These are phyloP conservation scores for Kodamaea sp. DNA, from an alignment of 1,139 yeast species.

Conservation along the genomic window DNA sequence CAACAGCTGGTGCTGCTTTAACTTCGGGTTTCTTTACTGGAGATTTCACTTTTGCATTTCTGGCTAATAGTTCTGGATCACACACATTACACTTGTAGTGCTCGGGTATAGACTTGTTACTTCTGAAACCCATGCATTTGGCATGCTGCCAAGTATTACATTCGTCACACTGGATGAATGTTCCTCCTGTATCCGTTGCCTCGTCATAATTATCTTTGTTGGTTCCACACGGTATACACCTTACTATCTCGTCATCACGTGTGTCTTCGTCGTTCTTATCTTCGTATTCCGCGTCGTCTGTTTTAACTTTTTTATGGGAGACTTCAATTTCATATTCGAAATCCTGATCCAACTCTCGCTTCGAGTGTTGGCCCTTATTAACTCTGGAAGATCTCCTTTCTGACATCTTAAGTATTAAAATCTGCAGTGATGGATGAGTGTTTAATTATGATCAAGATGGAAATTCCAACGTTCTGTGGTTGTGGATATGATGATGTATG, in stretches of 20 bases:
- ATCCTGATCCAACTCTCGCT: slow-evolving; percentile 28
- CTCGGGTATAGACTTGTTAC: slow-evolving; percentile 29
- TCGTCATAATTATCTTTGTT: slow-evolving; percentile 64
- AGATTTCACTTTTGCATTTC: slow-evolving; percentile 3
- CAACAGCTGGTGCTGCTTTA: slow-evolving; percentile 1
- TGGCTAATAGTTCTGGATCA: slow-evolving; percentile 7
- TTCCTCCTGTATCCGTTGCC: slow-evolving; percentile 58
- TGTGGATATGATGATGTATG: too few relatives aligned
- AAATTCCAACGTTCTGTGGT: too few relatives aligned
- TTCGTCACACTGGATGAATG: slow-evolving; percentile 77
- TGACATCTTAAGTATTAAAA: too few relatives aligned
- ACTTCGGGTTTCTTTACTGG: slow-evolving; percentile 1
- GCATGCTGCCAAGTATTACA: slow-evolving; percentile 89
- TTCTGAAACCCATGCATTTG: slow-evolving; percentile 60
- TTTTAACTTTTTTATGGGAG: slow-evolving; percentile 1
- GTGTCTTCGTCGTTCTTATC: slow-evolving; percentile 3
- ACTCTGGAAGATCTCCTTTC: slow-evolving; percentile 39
- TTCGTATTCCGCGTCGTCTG: slow-evolving; percentile 5
- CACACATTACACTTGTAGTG: slow-evolving; percentile 37
- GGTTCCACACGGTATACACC: slow-evolving; percentile 66
- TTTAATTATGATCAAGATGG: too few relatives aligned
- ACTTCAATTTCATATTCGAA: slow-evolving; percentile 11
- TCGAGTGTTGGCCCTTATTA: slow-evolving; percentile 43
- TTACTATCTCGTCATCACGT: slow-evolving; percentile 43
- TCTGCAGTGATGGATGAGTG: too few relatives aligned